phyloP scores from a whole-genome alignment of 768 basidiomycete genomes.

The Rhizopogon vesiculosus region DNA sequence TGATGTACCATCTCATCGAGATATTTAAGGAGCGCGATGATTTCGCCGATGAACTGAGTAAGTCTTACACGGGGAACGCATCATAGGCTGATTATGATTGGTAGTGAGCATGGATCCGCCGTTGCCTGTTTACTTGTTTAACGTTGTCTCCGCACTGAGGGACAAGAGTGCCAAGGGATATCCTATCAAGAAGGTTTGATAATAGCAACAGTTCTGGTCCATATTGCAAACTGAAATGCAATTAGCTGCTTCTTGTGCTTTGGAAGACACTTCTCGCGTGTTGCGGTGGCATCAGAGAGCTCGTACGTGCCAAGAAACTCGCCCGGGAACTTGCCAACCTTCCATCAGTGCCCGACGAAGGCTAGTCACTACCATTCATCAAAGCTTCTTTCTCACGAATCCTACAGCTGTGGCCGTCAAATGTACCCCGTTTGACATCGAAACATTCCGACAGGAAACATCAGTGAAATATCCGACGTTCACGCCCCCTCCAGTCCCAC shows the following conservation, averaged over 20 bases:
- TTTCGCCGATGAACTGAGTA: constrained; percentile 96
- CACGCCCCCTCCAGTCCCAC: constrained; percentile 48
- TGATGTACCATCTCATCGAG: constrained; percentile 94
- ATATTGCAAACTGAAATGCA: background rate
- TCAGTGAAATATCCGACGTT: constrained; percentile 97
- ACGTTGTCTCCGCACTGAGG: constrained; percentile 81
- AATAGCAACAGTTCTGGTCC: background rate
- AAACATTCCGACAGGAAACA: constrained; percentile 85
- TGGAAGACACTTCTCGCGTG: constrained; percentile 95
- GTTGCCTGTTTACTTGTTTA: constrained; percentile 87
- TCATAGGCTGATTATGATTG: constrained; percentile 6
- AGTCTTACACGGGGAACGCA: constrained; percentile 26
- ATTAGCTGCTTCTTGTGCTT: constrained; percentile 81
- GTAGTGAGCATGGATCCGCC: constrained; percentile 95
- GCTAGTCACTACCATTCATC: constrained; percentile 23
- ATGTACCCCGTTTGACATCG: constrained; percentile 86
- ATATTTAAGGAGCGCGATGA: constrained; percentile 90
- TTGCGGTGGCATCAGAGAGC: constrained; percentile 89
- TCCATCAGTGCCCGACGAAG: constrained; percentile 45
- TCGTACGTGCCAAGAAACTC: constrained; percentile 75
- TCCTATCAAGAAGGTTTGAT: constrained; percentile 88
- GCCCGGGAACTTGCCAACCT: constrained; percentile 84
- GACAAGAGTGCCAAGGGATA: constrained; percentile 95
- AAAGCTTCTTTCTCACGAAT: constrained; percentile 2
- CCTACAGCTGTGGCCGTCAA: constrained; percentile 65